Evolutionary conservation across 352 stramenopile genomes (phyloP).

Genomic region (Globisporangium carolinianum): DNA sequence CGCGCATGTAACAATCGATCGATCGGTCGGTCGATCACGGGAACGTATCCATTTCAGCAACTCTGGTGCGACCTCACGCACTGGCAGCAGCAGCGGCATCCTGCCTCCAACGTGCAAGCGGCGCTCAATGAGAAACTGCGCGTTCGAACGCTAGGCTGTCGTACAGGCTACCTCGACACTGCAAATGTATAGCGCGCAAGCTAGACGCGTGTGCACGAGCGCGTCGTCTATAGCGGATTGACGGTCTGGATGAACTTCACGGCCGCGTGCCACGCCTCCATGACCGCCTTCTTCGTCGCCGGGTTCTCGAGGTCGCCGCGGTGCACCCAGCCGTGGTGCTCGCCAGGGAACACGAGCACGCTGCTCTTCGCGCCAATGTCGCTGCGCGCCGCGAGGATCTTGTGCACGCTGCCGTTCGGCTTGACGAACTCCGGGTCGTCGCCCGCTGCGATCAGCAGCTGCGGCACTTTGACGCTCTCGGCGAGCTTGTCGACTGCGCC

Average conservation of each 20-base stretch:
- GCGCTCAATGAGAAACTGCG: too few relatives aligned
- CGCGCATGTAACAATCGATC: too few relatives aligned
- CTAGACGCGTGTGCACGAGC: not conserved
- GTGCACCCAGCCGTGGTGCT: slow-evolving; percentile 82
- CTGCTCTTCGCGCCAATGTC: slow-evolving; percentile 49
- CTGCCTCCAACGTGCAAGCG: too few relatives aligned
- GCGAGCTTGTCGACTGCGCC: slow-evolving; percentile 64
- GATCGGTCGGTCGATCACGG: too few relatives aligned
- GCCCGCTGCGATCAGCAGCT: slow-evolving; percentile 59
- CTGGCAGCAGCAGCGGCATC: too few relatives aligned
- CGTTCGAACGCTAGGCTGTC: too few relatives aligned
- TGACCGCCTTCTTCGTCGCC: slow-evolving; percentile 51
- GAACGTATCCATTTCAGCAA: too few relatives aligned
- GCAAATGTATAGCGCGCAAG: too few relatives aligned
- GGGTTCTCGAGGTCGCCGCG: slow-evolving; percentile 69
- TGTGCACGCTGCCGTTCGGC: slow-evolving; percentile 60
- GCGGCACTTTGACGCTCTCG: slow-evolving; percentile 60
- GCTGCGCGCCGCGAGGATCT: slow-evolving; percentile 48
- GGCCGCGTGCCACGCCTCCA: slow-evolving; percentile 51
- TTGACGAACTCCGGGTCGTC: slow-evolving; percentile 70
- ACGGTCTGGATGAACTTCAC: slow-evolving; percentile 61
- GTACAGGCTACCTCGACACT: too few relatives aligned
- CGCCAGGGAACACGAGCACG: slow-evolving; percentile 57
- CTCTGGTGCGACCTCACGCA: too few relatives aligned
- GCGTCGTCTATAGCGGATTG: slow-evolving; percentile 24